Evolutionary conservation across 257 asterid species (phyloP), one percentile per base, ranked within the genome.

Genomic region (Solanum virginianum): DNA sequence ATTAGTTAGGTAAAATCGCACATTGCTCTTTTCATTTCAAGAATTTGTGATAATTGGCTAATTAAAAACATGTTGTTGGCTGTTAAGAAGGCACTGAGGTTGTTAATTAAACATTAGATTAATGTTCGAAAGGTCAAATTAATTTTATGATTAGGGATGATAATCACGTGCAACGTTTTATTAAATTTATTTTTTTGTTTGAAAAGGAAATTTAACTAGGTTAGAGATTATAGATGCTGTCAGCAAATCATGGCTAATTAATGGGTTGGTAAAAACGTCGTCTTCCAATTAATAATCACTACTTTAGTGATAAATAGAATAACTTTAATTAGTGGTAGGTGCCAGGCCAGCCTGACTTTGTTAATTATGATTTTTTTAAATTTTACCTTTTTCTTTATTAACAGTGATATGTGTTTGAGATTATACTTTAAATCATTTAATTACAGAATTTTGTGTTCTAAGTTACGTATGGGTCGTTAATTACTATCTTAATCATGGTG

Each of bases 191-290:
- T 20, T 20, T 72, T 77, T 24, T 79, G 24, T 53, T 77, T 79
- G 24, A 26, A 77, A 77, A 29, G 65, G 49, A 2, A 29, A 79
- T 79, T 15, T 79, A 79, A 29, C 49, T 79, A 79, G 11, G 26
- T 16, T 79, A 53, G 26, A 53, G 26, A 53, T 54, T 79, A 79
- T 29, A 79, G 63, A 53, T 79, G 65, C 63, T 53, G 83, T 79
- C 83, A 79, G 83, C 83, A 79, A 79, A 79, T 79, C 83, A 79
- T 53, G 83, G 65, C 8, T 79, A 79, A 53, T 79, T 79, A 79
- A 53, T 79, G 66, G 83, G 83, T 79, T 79, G 83, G 83, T 79
- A 53, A 79, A 53, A 79, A 26, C 83, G 65, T 79, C 65, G 65
- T 53, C 7, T 79, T 53, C 83, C 18, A 26, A 5, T 79, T 51